Evolutionary conservation across 331 rosid genomes (phyloP).

Genomic region (Cydonia oblonga): DNA sequence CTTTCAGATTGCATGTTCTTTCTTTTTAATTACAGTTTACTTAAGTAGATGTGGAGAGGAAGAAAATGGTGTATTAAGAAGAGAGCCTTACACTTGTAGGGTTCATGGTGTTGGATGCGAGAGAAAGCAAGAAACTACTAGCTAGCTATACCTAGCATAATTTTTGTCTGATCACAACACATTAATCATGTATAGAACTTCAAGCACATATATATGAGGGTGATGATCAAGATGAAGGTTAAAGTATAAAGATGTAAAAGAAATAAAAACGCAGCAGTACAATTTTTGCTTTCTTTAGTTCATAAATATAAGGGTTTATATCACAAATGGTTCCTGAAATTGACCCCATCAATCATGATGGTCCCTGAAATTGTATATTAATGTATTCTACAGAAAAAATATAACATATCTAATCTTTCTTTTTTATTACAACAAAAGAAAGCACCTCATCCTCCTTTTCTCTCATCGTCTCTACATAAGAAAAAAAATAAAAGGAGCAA

Average conservation of each 20-base stretch:
- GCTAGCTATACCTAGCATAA: too few relatives aligned
- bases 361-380: too few relatives aligned
- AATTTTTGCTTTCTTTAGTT: not conserved
- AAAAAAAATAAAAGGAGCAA: conserved; percentile 2
- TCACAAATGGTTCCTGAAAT: too few relatives aligned
- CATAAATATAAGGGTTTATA: too few relatives aligned
- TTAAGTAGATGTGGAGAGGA: not conserved
- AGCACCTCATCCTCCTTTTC: too few relatives aligned
- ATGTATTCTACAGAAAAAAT: too few relatives aligned
- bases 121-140: not conserved
- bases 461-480: conserved; percentile 22
- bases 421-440: too few relatives aligned
- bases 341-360: too few relatives aligned
- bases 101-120: not conserved
- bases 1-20: not conserved
- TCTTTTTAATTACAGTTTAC: not conserved
- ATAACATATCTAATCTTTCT: too few relatives aligned
- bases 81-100: not conserved
- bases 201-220: not conserved
- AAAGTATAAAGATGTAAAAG: not conserved
- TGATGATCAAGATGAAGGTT: not conserved
- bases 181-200: too few relatives aligned
- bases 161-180: too few relatives aligned
- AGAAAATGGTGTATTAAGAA: too few relatives aligned
- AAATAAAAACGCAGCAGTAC: not conserved